Conservation (phyloP, 371 early-diverging fungal genomes). For the Mucor sp. region DNA sequence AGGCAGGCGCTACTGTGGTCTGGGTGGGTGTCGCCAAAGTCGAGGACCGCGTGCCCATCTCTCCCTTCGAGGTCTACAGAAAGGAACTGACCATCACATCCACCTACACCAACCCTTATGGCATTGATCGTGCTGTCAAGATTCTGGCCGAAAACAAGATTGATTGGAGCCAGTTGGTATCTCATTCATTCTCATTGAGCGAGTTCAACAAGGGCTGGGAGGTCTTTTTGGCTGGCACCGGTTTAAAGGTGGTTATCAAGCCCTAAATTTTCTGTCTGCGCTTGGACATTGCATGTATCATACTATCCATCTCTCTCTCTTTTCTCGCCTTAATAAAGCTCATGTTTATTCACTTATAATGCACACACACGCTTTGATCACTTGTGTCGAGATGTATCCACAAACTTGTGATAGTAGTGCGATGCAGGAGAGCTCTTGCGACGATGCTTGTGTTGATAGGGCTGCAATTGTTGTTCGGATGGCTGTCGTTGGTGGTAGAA, state of each 20-base stretch:
- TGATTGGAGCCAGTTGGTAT: conserved; percentile 47
- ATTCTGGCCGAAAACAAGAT: conserved; percentile 47
- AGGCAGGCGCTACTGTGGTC: conserved; percentile 53
- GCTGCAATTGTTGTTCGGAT: not conserved
- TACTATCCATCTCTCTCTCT: not conserved
- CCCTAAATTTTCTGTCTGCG: conserved; percentile 19
- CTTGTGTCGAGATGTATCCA: not conserved
- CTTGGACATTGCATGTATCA: not conserved
- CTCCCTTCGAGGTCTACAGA: conserved; percentile 58
- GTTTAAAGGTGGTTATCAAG: conserved; percentile 56
- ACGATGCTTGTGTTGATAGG: not conserved
- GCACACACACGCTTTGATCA: not conserved
- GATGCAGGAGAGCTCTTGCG: not conserved
- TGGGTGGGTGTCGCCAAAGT: conserved; percentile 64
- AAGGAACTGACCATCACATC: conserved; percentile 61
- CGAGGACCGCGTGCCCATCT: conserved; percentile 43
- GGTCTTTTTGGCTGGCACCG: conserved; percentile 46
- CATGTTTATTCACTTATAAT: not conserved
- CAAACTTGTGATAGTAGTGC: not conserved
- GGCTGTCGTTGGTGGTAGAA: not conserved
- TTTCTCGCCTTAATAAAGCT: not conserved
- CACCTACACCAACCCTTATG: conserved; percentile 59
- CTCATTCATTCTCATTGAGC: conserved; percentile 49
- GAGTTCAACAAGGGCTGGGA: conserved; percentile 59
- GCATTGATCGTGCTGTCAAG: conserved; percentile 59